Evolutionary conservation across 768 basidiomycete genomes (phyloP).

Genomic region (Coprinellus micaceus): DNA sequence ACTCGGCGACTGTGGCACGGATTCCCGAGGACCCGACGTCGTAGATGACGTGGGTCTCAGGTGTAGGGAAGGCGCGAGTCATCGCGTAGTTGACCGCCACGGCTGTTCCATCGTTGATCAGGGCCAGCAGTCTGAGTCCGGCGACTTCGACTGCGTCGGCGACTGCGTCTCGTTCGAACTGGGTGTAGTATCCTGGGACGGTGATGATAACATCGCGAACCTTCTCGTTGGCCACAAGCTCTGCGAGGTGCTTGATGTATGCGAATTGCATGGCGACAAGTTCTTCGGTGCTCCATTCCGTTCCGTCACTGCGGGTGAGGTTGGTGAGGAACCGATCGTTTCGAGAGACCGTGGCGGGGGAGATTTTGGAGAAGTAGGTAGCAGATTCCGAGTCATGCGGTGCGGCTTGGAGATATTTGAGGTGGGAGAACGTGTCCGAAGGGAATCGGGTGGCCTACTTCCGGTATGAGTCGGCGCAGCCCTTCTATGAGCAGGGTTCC

Average conservation of each 20-base stretch:
- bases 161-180: conserved; percentile 88
- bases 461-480: neutral
- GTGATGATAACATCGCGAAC: conserved; percentile 85
- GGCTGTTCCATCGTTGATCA: conserved; percentile 91
- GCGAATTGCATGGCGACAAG: conserved; percentile 91
- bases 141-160: conserved; percentile 90
- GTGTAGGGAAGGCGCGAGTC: conserved; percentile 80
- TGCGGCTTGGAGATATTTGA: conserved; percentile 80
- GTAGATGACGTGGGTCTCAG: conserved; percentile 87
- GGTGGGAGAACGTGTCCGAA: conserved; percentile 74
- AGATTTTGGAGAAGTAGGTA: conserved; percentile 56
- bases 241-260: conserved; percentile 87
- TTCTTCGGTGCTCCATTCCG: conserved; percentile 82
- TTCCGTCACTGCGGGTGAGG: conserved; percentile 56
- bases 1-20: conserved; percentile 72
- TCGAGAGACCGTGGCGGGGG: conserved; percentile 47
- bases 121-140: conserved; percentile 75
- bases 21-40: conserved; percentile 89
- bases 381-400: conserved; percentile 57
- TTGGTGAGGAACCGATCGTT: conserved; percentile 60
- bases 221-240: conserved; percentile 67
- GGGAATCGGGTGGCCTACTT: conserved; percentile 89
- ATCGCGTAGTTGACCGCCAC: conserved; percentile 98
- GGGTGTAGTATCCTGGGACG: conserved; percentile 86
- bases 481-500: neutral